phyloP scores from a whole-genome alignment of 2,329 filamentous ascomycete species.

The Capronia coronata region DNA sequence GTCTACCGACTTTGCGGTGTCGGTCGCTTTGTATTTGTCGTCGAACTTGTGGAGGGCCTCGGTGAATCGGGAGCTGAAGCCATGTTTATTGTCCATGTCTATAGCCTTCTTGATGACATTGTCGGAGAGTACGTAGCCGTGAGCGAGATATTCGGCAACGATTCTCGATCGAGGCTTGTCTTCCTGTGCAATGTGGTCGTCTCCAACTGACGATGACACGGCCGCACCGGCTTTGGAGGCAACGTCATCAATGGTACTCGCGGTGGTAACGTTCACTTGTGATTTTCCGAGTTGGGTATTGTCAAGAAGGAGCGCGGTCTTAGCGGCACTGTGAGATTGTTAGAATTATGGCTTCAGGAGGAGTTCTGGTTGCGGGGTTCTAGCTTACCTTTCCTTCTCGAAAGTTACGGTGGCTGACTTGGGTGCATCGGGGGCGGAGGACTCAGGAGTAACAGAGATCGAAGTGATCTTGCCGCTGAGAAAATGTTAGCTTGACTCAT shows the following conservation, averaged over 20 bases:
- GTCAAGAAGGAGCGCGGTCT: slow-evolving; percentile 93
- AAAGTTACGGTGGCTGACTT: slow-evolving; percentile 91
- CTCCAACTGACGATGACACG: slow-evolving; percentile 46
- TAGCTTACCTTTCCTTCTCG: slow-evolving; percentile 73
- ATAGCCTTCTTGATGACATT: slow-evolving; percentile 75
- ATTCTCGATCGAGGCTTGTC: slow-evolving; percentile 95
- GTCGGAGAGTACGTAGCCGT: slow-evolving; percentile 80
- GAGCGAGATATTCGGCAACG: slow-evolving; percentile 90
- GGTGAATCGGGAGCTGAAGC: slow-evolving; percentile 74
- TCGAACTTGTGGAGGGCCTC: slow-evolving; percentile 70
- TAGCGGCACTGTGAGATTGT: slow-evolving; percentile 59
- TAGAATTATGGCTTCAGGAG: neutral
- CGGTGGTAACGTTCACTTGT: slow-evolving; percentile 70
- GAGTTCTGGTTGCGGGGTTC: slow-evolving; percentile 25
- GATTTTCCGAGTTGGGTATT: slow-evolving; percentile 82
- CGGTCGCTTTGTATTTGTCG: slow-evolving; percentile 76
- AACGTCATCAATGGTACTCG: slow-evolving; percentile 59
- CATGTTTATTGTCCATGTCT: slow-evolving; percentile 82
- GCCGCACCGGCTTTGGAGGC: slow-evolving; percentile 54
- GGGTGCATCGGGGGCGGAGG: slow-evolving; percentile 50
- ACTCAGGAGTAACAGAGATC: slow-evolving; percentile 64
- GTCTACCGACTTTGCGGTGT: slow-evolving; percentile 78
- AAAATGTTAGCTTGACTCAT: neutral
- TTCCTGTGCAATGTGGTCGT: slow-evolving; percentile 71
- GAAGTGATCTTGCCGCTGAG: slow-evolving; percentile 80